phyloP scores from a whole-genome alignment of 352 stramenopile species.

The Phytophthora macrochlamydospora region DNA sequence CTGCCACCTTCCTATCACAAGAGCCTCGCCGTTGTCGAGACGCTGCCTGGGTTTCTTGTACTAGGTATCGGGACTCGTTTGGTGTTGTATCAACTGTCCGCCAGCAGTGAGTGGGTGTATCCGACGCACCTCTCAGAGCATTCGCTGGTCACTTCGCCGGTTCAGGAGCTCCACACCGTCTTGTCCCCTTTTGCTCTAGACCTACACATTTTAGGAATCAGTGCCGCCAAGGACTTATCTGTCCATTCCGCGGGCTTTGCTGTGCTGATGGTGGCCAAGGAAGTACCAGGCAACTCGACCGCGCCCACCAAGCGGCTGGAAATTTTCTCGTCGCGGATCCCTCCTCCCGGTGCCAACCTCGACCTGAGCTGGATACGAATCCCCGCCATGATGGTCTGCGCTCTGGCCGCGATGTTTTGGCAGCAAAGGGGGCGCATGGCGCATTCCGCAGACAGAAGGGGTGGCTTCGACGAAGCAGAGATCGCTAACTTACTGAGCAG shows the following conservation, averaged over 20 bases:
- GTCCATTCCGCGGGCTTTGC: conserved; percentile 25
- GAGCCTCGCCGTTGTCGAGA: conserved; percentile 14
- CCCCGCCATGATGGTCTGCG: conserved; percentile 38
- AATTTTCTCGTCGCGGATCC: conserved; percentile 29
- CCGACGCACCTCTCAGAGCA: conserved; percentile 30
- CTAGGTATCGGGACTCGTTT: conserved; percentile 18
- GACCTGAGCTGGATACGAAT: conserved; percentile 41
- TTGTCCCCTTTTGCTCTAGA: neutral
- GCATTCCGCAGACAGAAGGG: conserved; percentile 8
- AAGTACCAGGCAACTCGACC: neutral
- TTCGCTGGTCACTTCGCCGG: conserved; percentile 3
- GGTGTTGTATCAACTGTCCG: conserved; percentile 31
- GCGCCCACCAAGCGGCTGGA: conserved; percentile 6
- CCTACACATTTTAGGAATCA: conserved; percentile 9
- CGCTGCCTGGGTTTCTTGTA: conserved; percentile 34
- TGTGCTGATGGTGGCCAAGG: conserved; percentile 11
- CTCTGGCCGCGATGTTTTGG: conserved; percentile 38
- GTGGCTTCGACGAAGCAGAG: conserved; percentile 22
- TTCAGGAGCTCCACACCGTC: conserved; percentile 1
- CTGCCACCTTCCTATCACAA: neutral
- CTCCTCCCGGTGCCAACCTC: conserved; percentile 20
- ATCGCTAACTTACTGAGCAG: conserved; percentile 5
- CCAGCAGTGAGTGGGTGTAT: conserved; percentile 18
- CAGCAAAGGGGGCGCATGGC: conserved; percentile 26
- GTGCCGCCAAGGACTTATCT: conserved; percentile 16